Percentiles rank a stretch among this genome's conserved stretches.
These are phyloP conservation scores for Copromyces sp. DNA, from an alignment of 495 filamentous ascomycete species.

Conservation along the genomic window DNA sequence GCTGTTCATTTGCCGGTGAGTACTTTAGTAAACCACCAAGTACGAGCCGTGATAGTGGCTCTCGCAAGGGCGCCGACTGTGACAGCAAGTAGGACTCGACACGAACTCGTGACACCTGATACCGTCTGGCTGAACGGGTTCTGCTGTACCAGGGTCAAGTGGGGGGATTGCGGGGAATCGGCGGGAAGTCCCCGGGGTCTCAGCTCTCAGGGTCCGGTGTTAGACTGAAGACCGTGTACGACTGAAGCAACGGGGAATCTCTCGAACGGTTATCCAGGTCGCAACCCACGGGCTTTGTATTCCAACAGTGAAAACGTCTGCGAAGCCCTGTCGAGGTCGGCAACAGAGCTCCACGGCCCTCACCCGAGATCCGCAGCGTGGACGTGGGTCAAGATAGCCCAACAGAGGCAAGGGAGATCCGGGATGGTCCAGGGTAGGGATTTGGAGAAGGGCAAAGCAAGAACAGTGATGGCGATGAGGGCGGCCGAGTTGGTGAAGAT, in stretches of 20 bases:
- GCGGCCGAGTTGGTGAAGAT: not conserved
- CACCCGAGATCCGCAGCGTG: not conserved
- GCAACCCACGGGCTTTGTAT: not conserved
- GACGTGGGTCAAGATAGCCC: not conserved
- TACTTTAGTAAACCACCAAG: not conserved
- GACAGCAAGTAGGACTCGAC: not conserved
- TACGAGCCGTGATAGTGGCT: not conserved
- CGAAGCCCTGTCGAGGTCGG: not conserved
- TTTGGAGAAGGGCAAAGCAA: not conserved
- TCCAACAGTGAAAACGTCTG: not conserved
- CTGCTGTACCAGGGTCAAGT: not conserved
- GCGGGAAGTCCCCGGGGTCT: not conserved
- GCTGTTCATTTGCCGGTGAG: not conserved
- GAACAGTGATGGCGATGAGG: not conserved
- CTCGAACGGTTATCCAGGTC: not conserved
- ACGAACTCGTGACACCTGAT: not conserved
- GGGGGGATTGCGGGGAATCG: not conserved
- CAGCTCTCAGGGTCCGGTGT: not conserved
- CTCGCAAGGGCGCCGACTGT: not conserved
- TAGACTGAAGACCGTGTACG: not conserved
- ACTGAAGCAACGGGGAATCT: not conserved
- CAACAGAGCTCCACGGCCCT: not conserved
- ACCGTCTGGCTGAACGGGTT: not conserved
- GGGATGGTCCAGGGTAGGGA: not conserved
- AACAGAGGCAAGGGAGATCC: not conserved